Percentiles rank a stretch among this genome's conserved stretches.
These are phyloP conservation scores for Leptodontidium sp. DNA, from an alignment of 2,329 filamentous ascomycete genomes.

Conservation along the genomic window DNA sequence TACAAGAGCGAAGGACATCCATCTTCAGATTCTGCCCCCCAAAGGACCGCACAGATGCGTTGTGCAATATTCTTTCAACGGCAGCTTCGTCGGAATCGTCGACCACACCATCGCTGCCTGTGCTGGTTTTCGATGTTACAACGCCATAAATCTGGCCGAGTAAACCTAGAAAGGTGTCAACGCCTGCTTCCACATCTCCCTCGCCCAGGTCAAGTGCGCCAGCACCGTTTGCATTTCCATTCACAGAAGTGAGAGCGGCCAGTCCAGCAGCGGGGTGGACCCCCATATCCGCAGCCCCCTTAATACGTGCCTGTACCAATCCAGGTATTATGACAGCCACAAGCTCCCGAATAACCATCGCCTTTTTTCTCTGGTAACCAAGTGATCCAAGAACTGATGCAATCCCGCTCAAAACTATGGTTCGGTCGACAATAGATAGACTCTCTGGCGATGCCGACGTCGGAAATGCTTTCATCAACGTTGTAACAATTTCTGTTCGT, in stretches of 20 bases:
- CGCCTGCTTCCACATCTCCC: slow-evolving; percentile 70
- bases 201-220: slow-evolving; percentile 68
- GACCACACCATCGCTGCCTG: slow-evolving; percentile 26
- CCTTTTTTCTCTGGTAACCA: slow-evolving; percentile 87
- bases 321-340: slow-evolving; percentile 84
- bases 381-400: slow-evolving; percentile 83
- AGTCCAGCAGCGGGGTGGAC: slow-evolving; percentile 93
- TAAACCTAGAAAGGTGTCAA: slow-evolving; percentile 68
- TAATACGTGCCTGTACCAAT: slow-evolving; percentile 87
- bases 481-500: slow-evolving; percentile 69
- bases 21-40: slow-evolving; percentile 84
- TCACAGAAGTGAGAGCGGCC: slow-evolving; percentile 70
- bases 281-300: slow-evolving; percentile 94
- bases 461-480: slow-evolving; percentile 76
- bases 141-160: slow-evolving; percentile 71
- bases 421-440: slow-evolving; percentile 77
- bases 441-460: slow-evolving; percentile 68
- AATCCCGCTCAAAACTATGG: slow-evolving; percentile 84
- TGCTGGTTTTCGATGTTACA: slow-evolving; percentile 48
- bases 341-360: slow-evolving; percentile 86
- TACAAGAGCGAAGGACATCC: slow-evolving; percentile 86
- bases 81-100: slow-evolving; percentile 61
- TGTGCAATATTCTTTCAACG: slow-evolving; percentile 65
- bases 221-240: slow-evolving; percentile 58
- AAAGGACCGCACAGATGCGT: slow-evolving; percentile 69